Evolutionary conservation across 1,284 basidiomycete genomes (phyloP), one percentile per base, ranked within the genome.

Genomic region (Sutorius eximius): DNA sequence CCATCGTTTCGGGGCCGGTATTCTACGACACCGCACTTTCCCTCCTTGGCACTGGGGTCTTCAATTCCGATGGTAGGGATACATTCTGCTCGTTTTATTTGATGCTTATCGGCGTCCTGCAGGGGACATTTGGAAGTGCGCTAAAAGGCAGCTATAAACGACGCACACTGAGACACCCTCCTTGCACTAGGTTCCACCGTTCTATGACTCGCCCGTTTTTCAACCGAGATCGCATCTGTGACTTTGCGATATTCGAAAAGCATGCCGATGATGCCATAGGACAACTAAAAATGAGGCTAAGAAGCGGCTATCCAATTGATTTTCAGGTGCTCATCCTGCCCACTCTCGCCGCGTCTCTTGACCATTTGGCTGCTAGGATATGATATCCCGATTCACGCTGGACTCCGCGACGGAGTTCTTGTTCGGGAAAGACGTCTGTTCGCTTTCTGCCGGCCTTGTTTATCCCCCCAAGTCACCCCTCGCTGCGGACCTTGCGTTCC

Each of bases 141-240:
- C 29, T 8, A 11, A 45, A 29, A 3, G 3, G 2, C 22, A 24
- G 10, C 9, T 22, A 5, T 36, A 9, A 34, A 22, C 15, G 5
- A 27, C 24, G 16, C 47, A 29, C 16, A 45, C 38, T 65, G 22
- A 66, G 37, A 44, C 11, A 22, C 20, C 12, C 12, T 22, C 22
- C 34, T 2, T 37, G 12, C 24, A 6, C n/a, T 65, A 65, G 79
- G 55, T 83, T 83, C 64, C 83, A 85, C 60, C 78, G 82, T 11
- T 74, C 76, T 4, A 82, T 85, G 64, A 81, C 82, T 0, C 75
- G 82, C 2, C 82, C 82, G 1, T 80, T 82, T 68, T 83, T 84
- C 63, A 74, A 68, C 22, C 74, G 73, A 22, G 81, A 84, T 49
- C 71, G 77, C 32, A 78, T 83, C 45, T 75, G 68, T 51, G 74